Evolutionary conservation across 2,329 filamentous ascomycete species (phyloP), one percentile per base, ranked within the genome.

Genomic region (Penicillium sclerotigenum): DNA sequence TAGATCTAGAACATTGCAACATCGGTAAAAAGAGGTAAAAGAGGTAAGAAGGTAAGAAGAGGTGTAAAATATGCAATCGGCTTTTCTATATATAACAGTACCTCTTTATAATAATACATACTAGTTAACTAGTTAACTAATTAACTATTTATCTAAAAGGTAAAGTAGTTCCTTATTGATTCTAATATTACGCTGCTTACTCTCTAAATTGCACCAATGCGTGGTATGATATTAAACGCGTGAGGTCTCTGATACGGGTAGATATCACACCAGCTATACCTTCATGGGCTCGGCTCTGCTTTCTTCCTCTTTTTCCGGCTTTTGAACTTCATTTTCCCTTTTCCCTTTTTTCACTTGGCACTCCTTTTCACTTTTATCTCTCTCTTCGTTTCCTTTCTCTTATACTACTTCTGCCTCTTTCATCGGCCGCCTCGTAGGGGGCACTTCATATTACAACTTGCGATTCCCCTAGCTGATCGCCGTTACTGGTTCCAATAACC

Each of bases 201-300:
- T n/a, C 20, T 9, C 9, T 41, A n/a, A n/a, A 42, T 42, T 31
- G 18, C 11, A 31, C n/a, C 18, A 42, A 37, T 56, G 52, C 52
- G 47, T 52, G 47, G 53, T 41, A 55, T 26, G 46, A 51, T 45
- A 51, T 45, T 51, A 51, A 51, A 51, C 37, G 48, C 48, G 52
- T 34, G 22, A 22, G 33, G 41, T 26, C 28, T 28, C 56, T 41
- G 51, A 61, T 52, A 57, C 63, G 63, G 63, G 63, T 65, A 65
- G 60, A 56, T 65, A 64, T 65, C 62, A 62, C 58, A 49, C 48
- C 48, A 55, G 50, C 51, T 49, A 53, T 50, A 47, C 51, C 57
- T 51, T 58, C 48, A 59, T 52, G 54, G 49, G 59, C 24, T 56
- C 58, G 57, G 58, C 57, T 59, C 51, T 57, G 58, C 47, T 56